phyloP scores from a whole-genome alignment of 768 basidiomycete species.

The Boletus subparvulus region DNA sequence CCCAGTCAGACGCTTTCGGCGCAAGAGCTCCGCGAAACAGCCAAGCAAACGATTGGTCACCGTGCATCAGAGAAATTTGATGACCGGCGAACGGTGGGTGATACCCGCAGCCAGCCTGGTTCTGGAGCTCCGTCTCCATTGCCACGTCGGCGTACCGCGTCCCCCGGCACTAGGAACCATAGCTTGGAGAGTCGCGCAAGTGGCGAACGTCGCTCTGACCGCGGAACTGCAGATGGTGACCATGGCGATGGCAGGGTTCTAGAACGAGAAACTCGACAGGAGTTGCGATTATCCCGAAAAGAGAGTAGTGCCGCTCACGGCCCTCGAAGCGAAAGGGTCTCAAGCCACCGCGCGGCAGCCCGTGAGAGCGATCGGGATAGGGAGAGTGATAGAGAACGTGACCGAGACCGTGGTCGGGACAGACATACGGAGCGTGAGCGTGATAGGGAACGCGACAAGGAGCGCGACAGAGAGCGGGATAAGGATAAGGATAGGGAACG shows the following conservation, averaged over 20 bases:
- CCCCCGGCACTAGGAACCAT: constrained; percentile 65
- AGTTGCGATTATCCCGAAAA: constrained; percentile 42
- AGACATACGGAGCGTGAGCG: constrained; percentile 48
- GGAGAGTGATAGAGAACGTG: constrained; percentile 48
- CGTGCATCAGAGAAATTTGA: constrained; percentile 40
- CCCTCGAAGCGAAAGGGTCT: constrained; percentile 47
- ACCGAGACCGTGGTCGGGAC: constrained; percentile 48
- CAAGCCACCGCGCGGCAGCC: constrained; percentile 40
- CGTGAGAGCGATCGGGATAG: constrained; percentile 39
- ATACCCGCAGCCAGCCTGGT: constrained; percentile 48
- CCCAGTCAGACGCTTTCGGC: constrained; percentile 80
- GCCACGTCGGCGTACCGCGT: constrained; percentile 59
- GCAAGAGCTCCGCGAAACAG: constrained; percentile 78
- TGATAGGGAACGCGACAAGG: constrained; percentile 45
- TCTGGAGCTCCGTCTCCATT: constrained; percentile 53
- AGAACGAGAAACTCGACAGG: constrained; percentile 52
- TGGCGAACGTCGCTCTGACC: constrained; percentile 61
- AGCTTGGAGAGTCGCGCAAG: constrained; percentile 75
- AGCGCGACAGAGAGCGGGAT: constrained; percentile 40
- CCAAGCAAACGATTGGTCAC: constrained; percentile 59
- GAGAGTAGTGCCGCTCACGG: constrained; percentile 53
- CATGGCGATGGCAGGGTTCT: constrained; percentile 50
- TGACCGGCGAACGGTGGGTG: constrained; percentile 36
- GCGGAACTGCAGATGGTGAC: constrained; percentile 44
- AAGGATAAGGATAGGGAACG: constrained; percentile 41